These are phyloP conservation scores for Penicillium cataractarum DNA, from an alignment of 495 filamentous ascomycete species.

Conservation along the genomic window DNA sequence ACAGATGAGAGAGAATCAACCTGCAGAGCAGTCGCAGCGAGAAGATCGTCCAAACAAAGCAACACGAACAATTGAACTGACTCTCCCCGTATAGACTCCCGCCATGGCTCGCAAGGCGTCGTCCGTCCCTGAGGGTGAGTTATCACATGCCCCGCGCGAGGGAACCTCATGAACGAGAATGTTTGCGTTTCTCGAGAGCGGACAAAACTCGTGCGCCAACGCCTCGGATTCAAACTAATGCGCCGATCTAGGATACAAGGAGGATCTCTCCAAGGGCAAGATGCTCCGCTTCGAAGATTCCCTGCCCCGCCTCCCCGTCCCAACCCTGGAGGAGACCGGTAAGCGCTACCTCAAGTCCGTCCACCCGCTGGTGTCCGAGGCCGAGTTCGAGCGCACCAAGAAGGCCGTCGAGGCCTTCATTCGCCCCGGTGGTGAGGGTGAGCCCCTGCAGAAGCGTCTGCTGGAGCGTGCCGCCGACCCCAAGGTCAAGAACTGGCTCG, in stretches of 20 bases:
- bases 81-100: constrained; percentile 32
- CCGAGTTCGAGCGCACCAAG: constrained; percentile 75
- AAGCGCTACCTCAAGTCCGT: constrained; percentile 92
- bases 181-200: not conserved
- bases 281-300: constrained; percentile 98
- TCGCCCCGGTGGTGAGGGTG: constrained; percentile 77
- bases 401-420: constrained; percentile 84
- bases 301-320: constrained; percentile 87
- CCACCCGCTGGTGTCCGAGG: constrained; percentile 72
- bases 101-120: constrained; percentile 52
- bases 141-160: constrained; percentile 28
- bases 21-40: not conserved
- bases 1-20: not conserved
- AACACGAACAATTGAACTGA: constrained; percentile 14
- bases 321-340: constrained; percentile 90
- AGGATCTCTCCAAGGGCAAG: constrained; percentile 85
- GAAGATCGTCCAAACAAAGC: not conserved
- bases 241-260: constrained; percentile 73
- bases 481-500: constrained; percentile 88
- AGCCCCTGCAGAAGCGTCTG: constrained; percentile 86
- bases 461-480: constrained; percentile 81
- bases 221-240: constrained; percentile 4
- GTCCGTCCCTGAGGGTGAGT: constrained; percentile 53
- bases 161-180: not conserved
- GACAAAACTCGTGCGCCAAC: not conserved